Evolutionary conservation across 169 alveolate genomes (phyloP), one percentile per base, ranked within the genome.

Genomic region (Cryptosporidium ubiquitum): DNA sequence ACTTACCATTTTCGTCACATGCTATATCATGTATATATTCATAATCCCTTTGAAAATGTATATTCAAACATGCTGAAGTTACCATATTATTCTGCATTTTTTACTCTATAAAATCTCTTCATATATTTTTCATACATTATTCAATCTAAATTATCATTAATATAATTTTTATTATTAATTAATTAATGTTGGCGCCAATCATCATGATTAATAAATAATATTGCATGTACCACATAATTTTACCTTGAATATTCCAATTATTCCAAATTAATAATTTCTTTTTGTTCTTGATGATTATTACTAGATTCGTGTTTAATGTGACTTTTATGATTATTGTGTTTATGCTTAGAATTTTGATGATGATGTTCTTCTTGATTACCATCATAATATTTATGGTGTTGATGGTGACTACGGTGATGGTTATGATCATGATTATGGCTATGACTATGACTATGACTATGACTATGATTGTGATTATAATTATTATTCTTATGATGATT

Each of bases 1-100:
- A 55, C 86, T 74, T n/a, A 74, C 86, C 86, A 57, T 52, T 74
- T 35, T 74, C 86, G n/a, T 74, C 86, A 31, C 73, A 35, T 0
- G 86, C 64, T 26, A 74, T 39, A 42, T 42, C 44, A 55, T 74
- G 86, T 57, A 74, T 74, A 57, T 74, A 74, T 57, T 74, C 86
- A 42, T 74, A 44, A 74, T 74, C 71, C 29, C 42, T 52, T 20
- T 26, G 29, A 74, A 74, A 74, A 47, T 33, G 42, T 37, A 74
- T 70, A 44, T 70, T 70, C 42, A 70, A 44, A 29, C 84, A 70
- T 44, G 20, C 16, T 12, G 68, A 58, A 18, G 33, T 31, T 31
- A 58, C n/a, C 4, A 26, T 31, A 2, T 58, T 58, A 14, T 58
- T 20, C 68, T 44, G 20, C 55, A 44, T 44, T 44, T 44, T 12